A percentile compares a stretch with the other conserved stretches of the same genome.
phyloP scores from a whole-genome alignment of 495 filamentous ascomycete species.

The Penicillium silybi region DNA sequence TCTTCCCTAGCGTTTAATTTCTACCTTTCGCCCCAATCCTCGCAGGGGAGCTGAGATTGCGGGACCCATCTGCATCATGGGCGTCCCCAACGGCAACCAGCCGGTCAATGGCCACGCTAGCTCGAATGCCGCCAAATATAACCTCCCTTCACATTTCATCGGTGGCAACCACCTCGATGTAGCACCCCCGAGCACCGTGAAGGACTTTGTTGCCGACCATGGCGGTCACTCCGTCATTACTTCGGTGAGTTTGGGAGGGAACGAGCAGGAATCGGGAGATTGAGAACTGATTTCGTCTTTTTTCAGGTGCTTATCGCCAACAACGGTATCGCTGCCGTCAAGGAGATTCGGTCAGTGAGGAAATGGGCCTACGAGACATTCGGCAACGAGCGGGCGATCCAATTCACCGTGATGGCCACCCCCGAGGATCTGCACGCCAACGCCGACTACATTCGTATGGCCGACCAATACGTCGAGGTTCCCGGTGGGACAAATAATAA shows the following conservation, averaged over 20 bases:
- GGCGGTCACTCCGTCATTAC: constrained; percentile 97
- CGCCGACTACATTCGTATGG: constrained; percentile 99
- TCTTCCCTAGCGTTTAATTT: constrained; percentile 14
- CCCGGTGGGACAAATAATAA: constrained; percentile 99
- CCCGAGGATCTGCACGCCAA: constrained; percentile 98
- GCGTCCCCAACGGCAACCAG: constrained; percentile 30
- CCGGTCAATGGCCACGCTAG: constrained; percentile 51
- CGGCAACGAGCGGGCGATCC: constrained; percentile 95
- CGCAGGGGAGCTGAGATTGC: constrained; percentile 3
- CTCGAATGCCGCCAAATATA: constrained; percentile 70
- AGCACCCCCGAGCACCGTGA: constrained; percentile 74
- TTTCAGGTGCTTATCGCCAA: constrained; percentile 94
- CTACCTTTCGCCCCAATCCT: constrained; percentile 2
- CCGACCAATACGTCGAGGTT: constrained; percentile 96
- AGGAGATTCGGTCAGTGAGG: constrained; percentile 95
- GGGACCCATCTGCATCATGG: constrained; percentile 34
- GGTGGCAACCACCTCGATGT: constrained; percentile 83
- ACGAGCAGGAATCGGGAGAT: neutral
- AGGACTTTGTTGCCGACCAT: constrained; percentile 87
- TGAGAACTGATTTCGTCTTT: constrained; percentile 4
- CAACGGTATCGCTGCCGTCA: constrained; percentile 99
- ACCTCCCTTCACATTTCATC: constrained; percentile 88
- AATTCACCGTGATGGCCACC: constrained; percentile 99
- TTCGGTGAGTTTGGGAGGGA: constrained; percentile 58
- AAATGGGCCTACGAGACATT: constrained; percentile 99